These are phyloP conservation scores for Myrica gale DNA, from an alignment of 306 rosid species.

Conservation along the genomic window DNA sequence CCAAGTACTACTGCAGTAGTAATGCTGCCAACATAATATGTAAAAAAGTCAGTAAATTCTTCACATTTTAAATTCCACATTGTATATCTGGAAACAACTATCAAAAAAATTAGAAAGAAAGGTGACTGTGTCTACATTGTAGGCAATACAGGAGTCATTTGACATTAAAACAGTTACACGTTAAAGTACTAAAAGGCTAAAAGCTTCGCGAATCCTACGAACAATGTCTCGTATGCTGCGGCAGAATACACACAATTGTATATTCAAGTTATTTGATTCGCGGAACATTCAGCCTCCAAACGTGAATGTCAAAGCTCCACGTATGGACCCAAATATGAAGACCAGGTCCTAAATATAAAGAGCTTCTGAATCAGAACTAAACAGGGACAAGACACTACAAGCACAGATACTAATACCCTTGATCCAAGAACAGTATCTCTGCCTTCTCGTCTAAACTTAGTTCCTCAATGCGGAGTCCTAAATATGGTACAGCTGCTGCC, in stretches of 20 bases:
- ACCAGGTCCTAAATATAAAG: conserved; percentile 17
- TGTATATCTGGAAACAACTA: neutral
- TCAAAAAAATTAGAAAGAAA: neutral
- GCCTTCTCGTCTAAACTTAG: conserved; percentile 87
- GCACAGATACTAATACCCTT: conserved; percentile 49
- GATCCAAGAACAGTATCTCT: conserved; percentile 75
- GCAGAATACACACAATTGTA: neutral
- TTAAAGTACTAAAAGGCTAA: neutral
- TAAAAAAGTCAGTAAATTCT: neutral
- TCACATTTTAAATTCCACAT: conserved; percentile 6
- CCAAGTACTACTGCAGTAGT: conserved; percentile 80
- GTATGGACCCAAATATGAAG: neutral
- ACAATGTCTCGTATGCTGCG: neutral
- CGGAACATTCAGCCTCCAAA: conserved; percentile 7
- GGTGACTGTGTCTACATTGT: neutral
- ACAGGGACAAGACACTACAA: conserved; percentile 18
- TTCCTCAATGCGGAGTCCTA: conserved; percentile 61
- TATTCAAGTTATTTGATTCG: neutral
- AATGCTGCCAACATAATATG: conserved; percentile 52
- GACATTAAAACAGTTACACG: neutral
- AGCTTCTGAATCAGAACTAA: conserved; percentile 14
- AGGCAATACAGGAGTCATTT: neutral
- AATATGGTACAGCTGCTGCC: conserved; percentile 78
- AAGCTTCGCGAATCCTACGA: neutral
- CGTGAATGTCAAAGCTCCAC: neutral